Base-by-base conservation (phyloP, 2,329 filamentous ascomycete species). In the Aspergillus clavatus region DNA sequence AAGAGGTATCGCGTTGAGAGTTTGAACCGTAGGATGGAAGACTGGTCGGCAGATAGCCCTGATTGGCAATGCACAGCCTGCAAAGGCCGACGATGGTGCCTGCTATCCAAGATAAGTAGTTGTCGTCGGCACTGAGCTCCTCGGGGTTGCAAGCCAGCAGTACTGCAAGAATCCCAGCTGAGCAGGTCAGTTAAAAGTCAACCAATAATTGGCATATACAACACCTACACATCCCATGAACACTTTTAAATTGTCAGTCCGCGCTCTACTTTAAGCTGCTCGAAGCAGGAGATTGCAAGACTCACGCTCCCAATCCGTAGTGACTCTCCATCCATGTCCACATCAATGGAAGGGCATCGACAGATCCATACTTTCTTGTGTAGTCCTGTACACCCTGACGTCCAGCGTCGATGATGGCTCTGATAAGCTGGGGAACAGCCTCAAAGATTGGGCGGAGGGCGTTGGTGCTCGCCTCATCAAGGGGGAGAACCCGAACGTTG, bases 221-320 rank as follows among this genome's bases (percentile, higher is more conserved):
- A 18, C 24, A 38, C 36, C 23, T 43, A 59, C 62, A 51, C 43
- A 59, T 54, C 46, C 58, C 59, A 39, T 65, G 62, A 11, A 58
- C 58, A n/a, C 63, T 66, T 22, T n/a, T 24, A 27, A 12, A 24
- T 4, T n/a, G 24, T 48, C 29, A 50, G 47, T 42, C 10, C 41
- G n/a, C 36, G 21, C 12, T 33, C 27, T 37, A 7, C 14, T 22
- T 18, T 31, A 11, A 16, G 3, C 7, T 1, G 35, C 18, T 16
- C 21, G n/a, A 39, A 23, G 29, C 23, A 12, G 3, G 14, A 2
- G 27, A 7, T 12, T 19, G 19, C 18, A 19, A 35, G 5, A 63
- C 67, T 64, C 40, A 70, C 67, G 63, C 59, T 51, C 69, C 69
- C 27, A 69, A 54, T 33, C 58, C 59, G 45, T 65, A 70, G 39